Base-by-base conservation (phyloP, 768 basidiomycete species). In the Trametes maxima region DNA sequence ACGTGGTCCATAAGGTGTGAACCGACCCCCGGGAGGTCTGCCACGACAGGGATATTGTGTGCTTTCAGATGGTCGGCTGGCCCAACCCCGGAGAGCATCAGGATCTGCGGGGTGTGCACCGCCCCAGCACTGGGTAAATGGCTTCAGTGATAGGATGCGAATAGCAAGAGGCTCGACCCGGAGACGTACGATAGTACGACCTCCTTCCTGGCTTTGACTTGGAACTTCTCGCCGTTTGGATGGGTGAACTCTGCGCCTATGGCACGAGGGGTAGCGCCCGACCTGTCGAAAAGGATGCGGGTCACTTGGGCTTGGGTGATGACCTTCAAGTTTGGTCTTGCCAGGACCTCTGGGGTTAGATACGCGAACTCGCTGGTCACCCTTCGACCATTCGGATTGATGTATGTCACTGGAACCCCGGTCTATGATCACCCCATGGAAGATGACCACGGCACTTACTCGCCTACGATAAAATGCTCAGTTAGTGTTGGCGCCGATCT, bases 11-110 rank as follows among this genome's bases (percentile, higher is more conserved):
- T 76, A 17, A 94, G 80, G 70, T 92, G 80, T 10, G 81, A 76
- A 14, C 93, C 93, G 19, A 95, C 91, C 12, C 86, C 86, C 0
- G 89, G 87, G 1, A 89, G 80, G 65, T 92, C 84, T 6, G 83
- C 68, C 19, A 87, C 74, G 33, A 86, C 73, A 0, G 82, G 76
- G 21, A 95, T 86, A 5, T 73, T 72, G 57, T 85, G 75, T 39
- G 76, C 70, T 12, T 76, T 64, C 39, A 94, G 78, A 13, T 89
- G 79, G 0, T 76, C 76, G 1, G 79, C 78, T 37, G 90, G 89
- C 2, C 92, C 93, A 48, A 95, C 75, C 12, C 93, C 93, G 19
- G 89, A 90, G 17, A 90, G 78, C 79, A 89, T 80, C 14, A 90
- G 78, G 52, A 90, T 81, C 76, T 89, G 74, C 1, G 57, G 42